Percentiles rank a stretch among this genome's conserved stretches.
Conservation (phyloP, 2,329 filamentous ascomycete species). For the Microcera coccophila region DNA sequence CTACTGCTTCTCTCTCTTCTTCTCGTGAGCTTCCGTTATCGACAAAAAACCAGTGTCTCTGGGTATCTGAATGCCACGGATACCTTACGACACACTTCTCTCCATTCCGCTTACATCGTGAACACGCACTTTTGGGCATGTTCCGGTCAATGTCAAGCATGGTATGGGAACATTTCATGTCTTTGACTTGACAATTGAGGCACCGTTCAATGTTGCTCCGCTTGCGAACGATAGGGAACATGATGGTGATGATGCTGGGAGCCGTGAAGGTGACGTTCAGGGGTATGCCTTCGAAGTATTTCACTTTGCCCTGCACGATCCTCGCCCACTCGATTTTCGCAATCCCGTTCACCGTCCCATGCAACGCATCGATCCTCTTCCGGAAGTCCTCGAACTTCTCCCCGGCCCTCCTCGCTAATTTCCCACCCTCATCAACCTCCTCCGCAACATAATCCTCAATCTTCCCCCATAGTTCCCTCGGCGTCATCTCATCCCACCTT, state of each 20-base stretch:
- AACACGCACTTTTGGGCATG: constrained; percentile 38
- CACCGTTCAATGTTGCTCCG: constrained; percentile 10
- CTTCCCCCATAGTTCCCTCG: background rate
- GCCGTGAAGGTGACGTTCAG: constrained; percentile 7
- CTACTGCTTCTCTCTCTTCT: background rate
- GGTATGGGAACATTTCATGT: constrained; percentile 25
- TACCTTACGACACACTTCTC: constrained; percentile 36
- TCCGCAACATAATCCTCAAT: background rate
- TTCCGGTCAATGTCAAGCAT: constrained; percentile 19
- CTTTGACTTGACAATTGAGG: constrained; percentile 20
- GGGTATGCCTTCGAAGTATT: constrained; percentile 30
- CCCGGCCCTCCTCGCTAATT: background rate
- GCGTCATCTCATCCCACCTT: background rate
- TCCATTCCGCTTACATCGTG: constrained; percentile 23
- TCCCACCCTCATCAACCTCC: background rate
- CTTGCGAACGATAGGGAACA: background rate
- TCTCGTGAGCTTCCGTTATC: background rate
- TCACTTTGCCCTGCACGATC: constrained; percentile 6
- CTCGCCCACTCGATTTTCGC: constrained; percentile 1
- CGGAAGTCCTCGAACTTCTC: background rate
- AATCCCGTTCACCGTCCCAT: constrained; percentile 10
- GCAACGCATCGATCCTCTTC: constrained; percentile 4
- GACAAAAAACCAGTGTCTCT: background rate
- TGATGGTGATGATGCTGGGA: constrained; percentile 1
- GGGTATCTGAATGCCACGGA: constrained; percentile 57